Percentiles rank a stretch among this genome's conserved stretches.
Evolutionary conservation across 768 basidiomycete species (phyloP).

Genomic region (Coprinopsis cinerea): DNA sequence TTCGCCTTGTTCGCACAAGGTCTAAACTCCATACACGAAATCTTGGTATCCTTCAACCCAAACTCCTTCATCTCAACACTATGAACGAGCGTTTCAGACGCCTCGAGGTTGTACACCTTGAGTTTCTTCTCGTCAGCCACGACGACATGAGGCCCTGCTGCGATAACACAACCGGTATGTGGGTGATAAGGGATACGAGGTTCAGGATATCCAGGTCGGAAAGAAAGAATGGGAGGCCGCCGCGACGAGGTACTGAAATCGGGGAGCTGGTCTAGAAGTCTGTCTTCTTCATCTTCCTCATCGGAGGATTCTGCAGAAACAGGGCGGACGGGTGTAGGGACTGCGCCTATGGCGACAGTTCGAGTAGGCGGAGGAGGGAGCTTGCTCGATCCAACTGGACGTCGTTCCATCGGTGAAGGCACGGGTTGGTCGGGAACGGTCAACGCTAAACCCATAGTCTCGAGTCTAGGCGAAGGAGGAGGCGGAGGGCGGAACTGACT

Average conservation of each 20-base stretch:
- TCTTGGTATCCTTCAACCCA: conserved; percentile 58
- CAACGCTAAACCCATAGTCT: conserved; percentile 16
- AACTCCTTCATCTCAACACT: conserved; percentile 58
- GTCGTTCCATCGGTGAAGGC: conserved; percentile 29
- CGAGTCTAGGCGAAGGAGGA: conserved; percentile 20
- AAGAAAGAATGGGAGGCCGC: conserved; percentile 36
- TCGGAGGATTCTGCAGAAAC: conserved; percentile 45
- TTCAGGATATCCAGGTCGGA: conserved; percentile 34
- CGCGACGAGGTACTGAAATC: conserved; percentile 68
- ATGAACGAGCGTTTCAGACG: conserved; percentile 39
- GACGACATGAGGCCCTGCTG: conserved; percentile 53
- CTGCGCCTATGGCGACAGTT: conserved; percentile 62
- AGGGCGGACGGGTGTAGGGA: conserved; percentile 56
- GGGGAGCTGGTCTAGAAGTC: conserved; percentile 46
- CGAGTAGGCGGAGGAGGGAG: conserved; percentile 75
- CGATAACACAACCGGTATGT: conserved; percentile 46
- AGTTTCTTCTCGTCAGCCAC: conserved; percentile 55
- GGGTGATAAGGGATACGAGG: conserved; percentile 55
- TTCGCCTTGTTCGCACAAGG: conserved; percentile 40
- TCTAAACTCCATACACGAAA: conserved; percentile 77
- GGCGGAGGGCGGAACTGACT: conserved; percentile 2
- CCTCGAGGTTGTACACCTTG: conserved; percentile 54
- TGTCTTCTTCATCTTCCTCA: conserved; percentile 48
- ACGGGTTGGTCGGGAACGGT: conserved; percentile 12
- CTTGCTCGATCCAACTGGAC: conserved; percentile 31